Evolutionary conservation across 1,284 basidiomycete species (phyloP).

Genomic region (Apiotrichum sp.): DNA sequence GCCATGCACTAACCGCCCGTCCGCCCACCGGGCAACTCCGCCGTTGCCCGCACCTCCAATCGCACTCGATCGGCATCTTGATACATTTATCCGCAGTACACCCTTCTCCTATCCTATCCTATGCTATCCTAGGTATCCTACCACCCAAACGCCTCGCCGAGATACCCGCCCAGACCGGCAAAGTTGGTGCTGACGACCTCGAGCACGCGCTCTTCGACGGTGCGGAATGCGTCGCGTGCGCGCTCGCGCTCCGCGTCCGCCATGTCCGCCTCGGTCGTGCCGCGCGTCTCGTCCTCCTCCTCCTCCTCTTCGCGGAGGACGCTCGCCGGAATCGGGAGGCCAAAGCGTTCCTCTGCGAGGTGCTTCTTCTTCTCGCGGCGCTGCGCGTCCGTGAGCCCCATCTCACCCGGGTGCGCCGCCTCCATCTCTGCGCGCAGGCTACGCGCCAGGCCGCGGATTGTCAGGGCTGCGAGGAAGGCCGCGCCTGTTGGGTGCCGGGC

Average conservation of each 20-base stretch:
- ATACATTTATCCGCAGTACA: background rate
- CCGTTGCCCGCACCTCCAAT: too few relatives aligned
- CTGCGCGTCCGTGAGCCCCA: slow-evolving; percentile 16
- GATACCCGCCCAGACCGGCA: slow-evolving; percentile 30
- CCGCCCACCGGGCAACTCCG: too few relatives aligned
- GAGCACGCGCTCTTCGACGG: slow-evolving; percentile 28
- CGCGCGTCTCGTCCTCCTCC: slow-evolving; percentile 28
- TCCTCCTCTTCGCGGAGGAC: slow-evolving; percentile 39
- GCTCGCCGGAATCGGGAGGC: slow-evolving; percentile 41
- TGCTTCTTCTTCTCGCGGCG: slow-evolving; percentile 32
- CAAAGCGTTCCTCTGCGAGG: slow-evolving; percentile 38
- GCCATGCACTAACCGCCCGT: too few relatives aligned
- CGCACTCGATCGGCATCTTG: too few relatives aligned
- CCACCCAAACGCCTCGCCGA: slow-evolving; percentile 40
- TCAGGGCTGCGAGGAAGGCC: slow-evolving; percentile 37
- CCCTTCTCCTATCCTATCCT: background rate
- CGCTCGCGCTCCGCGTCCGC: slow-evolving; percentile 26
- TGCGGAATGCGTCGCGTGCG: slow-evolving; percentile 30
- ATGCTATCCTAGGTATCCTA: slow-evolving; percentile 6
- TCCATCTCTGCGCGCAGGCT: slow-evolving; percentile 31
- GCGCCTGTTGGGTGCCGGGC: slow-evolving; percentile 31
- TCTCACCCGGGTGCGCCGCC: slow-evolving; percentile 13
- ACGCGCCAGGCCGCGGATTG: slow-evolving; percentile 41
- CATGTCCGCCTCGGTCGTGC: slow-evolving; percentile 17
- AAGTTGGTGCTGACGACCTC: slow-evolving; percentile 36